Percentiles rank a stretch among this genome's conserved stretches.
Conservation (phyloP, 2,329 filamentous ascomycete species). For the Alternaria brassicae region DNA sequence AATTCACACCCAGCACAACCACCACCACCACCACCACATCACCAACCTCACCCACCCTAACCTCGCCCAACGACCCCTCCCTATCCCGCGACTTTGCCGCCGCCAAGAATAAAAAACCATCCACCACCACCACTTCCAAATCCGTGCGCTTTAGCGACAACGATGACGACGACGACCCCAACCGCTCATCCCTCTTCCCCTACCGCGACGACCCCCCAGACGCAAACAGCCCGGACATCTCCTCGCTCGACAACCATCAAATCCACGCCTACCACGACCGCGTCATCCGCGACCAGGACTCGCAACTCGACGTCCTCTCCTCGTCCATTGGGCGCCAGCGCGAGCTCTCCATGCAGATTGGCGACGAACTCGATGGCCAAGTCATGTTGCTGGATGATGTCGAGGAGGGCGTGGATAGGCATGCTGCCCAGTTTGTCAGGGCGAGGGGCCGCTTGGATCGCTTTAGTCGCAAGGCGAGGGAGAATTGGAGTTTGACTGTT, state of each 20-base stretch:
- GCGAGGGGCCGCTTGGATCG: slow-evolving; percentile 75
- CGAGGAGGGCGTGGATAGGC: slow-evolving; percentile 81
- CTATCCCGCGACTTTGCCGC: slow-evolving; percentile 48
- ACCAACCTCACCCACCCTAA: slow-evolving; percentile 49
- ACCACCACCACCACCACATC: slow-evolving; percentile 62
- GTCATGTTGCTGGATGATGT: slow-evolving; percentile 89
- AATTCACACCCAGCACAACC: slow-evolving; percentile 67
- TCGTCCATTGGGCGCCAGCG: slow-evolving; percentile 86
- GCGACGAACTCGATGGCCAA: slow-evolving; percentile 92
- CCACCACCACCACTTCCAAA: slow-evolving; percentile 59
- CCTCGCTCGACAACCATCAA: slow-evolving; percentile 76
- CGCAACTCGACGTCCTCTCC: slow-evolving; percentile 88
- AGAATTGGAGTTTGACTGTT: slow-evolving; percentile 89
- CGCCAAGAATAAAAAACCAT: slow-evolving; percentile 45
- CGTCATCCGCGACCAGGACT: slow-evolving; percentile 87
- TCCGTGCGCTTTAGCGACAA: slow-evolving; percentile 84
- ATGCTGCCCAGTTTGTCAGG: slow-evolving; percentile 76
- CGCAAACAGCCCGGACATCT: slow-evolving; percentile 56
- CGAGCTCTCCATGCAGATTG: slow-evolving; percentile 93
- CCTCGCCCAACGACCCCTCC: slow-evolving; percentile 54
- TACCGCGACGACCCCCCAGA: slow-evolving; percentile 73
- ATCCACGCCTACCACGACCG: slow-evolving; percentile 84
- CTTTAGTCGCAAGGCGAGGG: slow-evolving; percentile 75
- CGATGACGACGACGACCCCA: slow-evolving; percentile 54
- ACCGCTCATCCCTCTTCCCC: slow-evolving; percentile 67